A percentile compares a stretch with the other conserved stretches of the same genome.
phyloP scores from a whole-genome alignment of 1,284 basidiomycete species.

The Melanopsichium pennsylvanicum region DNA sequence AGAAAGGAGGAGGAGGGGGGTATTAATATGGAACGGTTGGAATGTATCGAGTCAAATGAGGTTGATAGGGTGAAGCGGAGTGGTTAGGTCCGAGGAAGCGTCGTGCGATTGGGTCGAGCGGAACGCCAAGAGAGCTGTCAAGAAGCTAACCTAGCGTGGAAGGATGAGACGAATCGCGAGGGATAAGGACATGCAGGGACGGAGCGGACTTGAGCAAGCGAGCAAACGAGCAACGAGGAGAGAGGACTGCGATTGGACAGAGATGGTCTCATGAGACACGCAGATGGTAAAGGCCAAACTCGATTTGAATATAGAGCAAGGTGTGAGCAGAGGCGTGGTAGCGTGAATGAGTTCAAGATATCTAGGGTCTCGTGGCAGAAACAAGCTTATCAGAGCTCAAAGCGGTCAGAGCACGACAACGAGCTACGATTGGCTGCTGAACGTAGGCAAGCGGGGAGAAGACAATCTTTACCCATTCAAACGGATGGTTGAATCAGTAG shows the following conservation, averaged over 20 bases:
- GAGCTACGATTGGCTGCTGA: slow-evolving; percentile 10
- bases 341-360: slow-evolving; percentile 2
- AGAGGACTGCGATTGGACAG: slow-evolving; percentile 17
- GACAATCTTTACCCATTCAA: too few species aligned
- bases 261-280: slow-evolving; percentile 26
- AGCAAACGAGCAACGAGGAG: too few species aligned
- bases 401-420: neutral
- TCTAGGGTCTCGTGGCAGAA: slow-evolving; percentile 19
- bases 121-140: neutral
- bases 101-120: neutral
- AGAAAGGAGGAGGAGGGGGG: neutral
- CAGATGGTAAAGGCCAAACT: too few species aligned
- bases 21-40: slow-evolving; percentile 10
- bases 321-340: neutral
- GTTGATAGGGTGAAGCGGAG: slow-evolving; percentile 1
- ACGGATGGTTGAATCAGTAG: neutral
- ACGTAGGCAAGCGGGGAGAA: too few species aligned
- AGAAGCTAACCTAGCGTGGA: neutral
- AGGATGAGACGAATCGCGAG: too few species aligned
- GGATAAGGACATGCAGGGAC: slow-evolving; percentile 20
- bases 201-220: slow-evolving; percentile 18
- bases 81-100: slow-evolving; percentile 12
- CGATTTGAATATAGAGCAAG: too few species aligned
- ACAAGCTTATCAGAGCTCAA: slow-evolving; percentile 11
- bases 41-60: neutral